Conservation (phyloP, 139 green algal genomes). For the Diplosphaera chodatii region DNA sequence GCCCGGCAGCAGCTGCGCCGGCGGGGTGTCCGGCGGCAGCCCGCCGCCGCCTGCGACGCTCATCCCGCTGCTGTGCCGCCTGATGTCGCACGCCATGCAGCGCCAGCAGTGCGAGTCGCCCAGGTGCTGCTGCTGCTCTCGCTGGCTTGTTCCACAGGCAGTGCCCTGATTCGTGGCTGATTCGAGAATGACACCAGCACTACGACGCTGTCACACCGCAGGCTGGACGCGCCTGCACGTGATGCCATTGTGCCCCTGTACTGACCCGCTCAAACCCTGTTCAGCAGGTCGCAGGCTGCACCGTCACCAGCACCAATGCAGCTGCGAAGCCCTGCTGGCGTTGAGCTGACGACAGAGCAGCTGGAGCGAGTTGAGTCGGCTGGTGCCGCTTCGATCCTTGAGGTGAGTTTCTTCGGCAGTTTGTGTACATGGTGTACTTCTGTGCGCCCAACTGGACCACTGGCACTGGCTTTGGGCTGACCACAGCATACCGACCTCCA, state of each 20-base stretch:
- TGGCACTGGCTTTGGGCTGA: too few species aligned
- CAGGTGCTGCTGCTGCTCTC: too few species aligned
- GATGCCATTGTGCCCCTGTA: too few species aligned
- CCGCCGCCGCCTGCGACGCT: not conserved
- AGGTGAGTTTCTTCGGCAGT: constrained; percentile 24
- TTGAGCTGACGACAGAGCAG: constrained; percentile 28
- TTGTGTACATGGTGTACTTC: too few species aligned
- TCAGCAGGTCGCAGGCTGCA: not conserved
- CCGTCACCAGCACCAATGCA: not conserved
- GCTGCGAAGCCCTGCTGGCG: constrained; percentile 1
- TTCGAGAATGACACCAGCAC: too few species aligned
- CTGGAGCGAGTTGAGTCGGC: constrained; percentile 20
- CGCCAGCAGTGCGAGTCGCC: not conserved
- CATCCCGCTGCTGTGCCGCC: constrained; percentile 43
- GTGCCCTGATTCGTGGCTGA: too few species aligned
- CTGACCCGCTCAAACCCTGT: too few species aligned
- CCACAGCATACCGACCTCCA: too few species aligned
- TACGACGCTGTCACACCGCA: too few species aligned
- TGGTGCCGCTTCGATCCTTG: constrained; percentile 46
- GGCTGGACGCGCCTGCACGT: too few species aligned
- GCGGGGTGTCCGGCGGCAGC: not conserved
- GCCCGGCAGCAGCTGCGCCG: not conserved
- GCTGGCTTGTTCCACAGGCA: too few species aligned
- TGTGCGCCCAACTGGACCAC: too few species aligned
- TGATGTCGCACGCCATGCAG: constrained; percentile 15